Conservation (phyloP, 2,329 filamentous ascomycete species). For the Aspergillus sojae region DNA sequence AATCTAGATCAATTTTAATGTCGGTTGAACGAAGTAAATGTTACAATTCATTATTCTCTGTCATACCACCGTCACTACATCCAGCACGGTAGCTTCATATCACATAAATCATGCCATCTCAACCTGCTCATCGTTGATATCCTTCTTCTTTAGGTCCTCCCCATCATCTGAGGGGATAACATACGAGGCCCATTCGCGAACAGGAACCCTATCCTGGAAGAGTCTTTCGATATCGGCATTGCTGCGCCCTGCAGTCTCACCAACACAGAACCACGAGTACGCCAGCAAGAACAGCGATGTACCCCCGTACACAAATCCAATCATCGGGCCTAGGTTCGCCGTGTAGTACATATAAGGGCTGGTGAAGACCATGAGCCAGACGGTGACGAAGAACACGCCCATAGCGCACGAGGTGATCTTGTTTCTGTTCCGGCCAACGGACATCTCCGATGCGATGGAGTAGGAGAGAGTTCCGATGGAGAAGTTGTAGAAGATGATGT, state of each 20-base stretch:
- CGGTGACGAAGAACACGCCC: slow-evolving; percentile 43
- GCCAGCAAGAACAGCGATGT: slow-evolving; percentile 29
- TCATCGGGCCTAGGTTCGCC: slow-evolving; percentile 35
- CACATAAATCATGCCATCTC: no score
- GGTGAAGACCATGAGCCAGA: slow-evolving; percentile 39
- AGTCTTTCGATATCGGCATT: slow-evolving; percentile 42
- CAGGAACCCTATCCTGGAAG: slow-evolving; percentile 42
- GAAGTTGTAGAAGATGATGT: slow-evolving; percentile 52
- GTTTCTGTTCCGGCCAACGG: no score
- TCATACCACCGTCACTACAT: no score
- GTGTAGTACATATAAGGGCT: slow-evolving; percentile 40
- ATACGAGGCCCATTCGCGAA: slow-evolving; percentile 30
- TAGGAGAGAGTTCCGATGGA: slow-evolving; percentile 41
- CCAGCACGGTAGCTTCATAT: no score
- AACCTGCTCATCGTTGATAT: no score
- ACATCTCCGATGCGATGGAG: no score
- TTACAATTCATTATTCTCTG: no score
- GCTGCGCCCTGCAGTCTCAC: slow-evolving; percentile 42
- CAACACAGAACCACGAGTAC: slow-evolving; percentile 45
- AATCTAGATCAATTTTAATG: no score
- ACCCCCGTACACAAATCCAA: slow-evolving; percentile 39
- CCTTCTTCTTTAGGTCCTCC: no score
- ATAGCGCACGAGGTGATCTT: slow-evolving; percentile 51
- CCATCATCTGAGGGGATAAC: no score
- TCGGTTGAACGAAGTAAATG: no score